A percentile compares a stretch with the other conserved stretches of the same genome.
Evolutionary conservation across 345 rosid species (phyloP).

Genomic region (Excoecaria agallocha): DNA sequence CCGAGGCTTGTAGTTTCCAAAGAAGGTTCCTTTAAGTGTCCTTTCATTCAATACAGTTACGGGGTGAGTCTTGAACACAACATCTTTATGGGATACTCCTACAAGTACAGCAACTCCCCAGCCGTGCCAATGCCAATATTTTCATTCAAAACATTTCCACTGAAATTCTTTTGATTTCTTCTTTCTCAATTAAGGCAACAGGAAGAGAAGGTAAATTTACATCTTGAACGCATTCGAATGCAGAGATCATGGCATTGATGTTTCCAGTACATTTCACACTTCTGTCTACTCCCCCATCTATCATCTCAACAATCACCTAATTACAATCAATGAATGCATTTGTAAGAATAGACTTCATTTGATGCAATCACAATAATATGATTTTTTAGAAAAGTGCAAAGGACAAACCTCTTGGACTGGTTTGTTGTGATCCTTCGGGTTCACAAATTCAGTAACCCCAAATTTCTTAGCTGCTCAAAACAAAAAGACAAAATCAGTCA

Average conservation of each 20-base stretch:
- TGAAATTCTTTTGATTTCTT: background rate
- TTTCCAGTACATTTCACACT: constrained; percentile 49
- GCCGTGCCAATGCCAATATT: constrained; percentile 35
- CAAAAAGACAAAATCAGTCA: too few relatives aligned
- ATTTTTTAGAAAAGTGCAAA: too few relatives aligned
- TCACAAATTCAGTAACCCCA: constrained; percentile 2
- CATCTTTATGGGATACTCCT: constrained; percentile 68
- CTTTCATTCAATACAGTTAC: constrained; percentile 59
- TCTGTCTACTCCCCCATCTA: constrained; percentile 45
- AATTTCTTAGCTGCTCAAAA: too few relatives aligned
- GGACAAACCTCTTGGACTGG: constrained; percentile 24
- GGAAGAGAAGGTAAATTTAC: constrained; percentile 9
- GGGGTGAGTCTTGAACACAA: constrained; percentile 55
- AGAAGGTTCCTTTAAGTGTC: constrained; percentile 68
- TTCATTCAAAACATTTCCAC: too few relatives aligned
- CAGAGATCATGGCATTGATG: constrained; percentile 42
- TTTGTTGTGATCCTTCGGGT: constrained; percentile 32
- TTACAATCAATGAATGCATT: background rate
- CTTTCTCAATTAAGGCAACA: background rate
- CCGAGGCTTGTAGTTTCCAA: constrained; percentile 66
- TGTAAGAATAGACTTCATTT: background rate
- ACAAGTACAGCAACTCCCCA: constrained; percentile 80
- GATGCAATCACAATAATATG: background rate
- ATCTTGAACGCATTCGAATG: constrained; percentile 48
- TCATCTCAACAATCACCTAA: constrained; percentile 49